Conservation (phyloP, 2,329 filamentous ascomycete species). For the Phialemonium atrogriseum region DNA sequence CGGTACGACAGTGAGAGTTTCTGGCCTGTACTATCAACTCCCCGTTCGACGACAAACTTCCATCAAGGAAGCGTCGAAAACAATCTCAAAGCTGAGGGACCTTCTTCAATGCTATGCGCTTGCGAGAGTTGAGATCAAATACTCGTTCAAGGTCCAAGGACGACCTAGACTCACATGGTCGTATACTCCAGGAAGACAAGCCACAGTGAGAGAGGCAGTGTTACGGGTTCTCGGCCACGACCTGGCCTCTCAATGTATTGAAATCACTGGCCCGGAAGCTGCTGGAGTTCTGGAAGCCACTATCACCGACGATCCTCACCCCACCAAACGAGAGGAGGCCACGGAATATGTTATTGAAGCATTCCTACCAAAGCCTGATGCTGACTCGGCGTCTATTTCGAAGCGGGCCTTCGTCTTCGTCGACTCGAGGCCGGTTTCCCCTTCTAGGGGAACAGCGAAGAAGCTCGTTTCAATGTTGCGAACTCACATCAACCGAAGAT, state of each 20-base stretch:
- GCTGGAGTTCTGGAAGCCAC: background rate
- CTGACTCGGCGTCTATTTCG: conserved; percentile 32
- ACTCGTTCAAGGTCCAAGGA: conserved; percentile 52
- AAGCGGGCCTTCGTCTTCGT: conserved; percentile 58
- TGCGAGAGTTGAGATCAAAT: conserved; percentile 52
- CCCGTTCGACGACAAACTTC: conserved; percentile 56
- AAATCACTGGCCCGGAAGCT: conserved; percentile 5
- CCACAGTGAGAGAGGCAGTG: conserved; percentile 47
- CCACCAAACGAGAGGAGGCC: background rate
- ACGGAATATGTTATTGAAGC: conserved; percentile 42
- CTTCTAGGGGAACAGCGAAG: conserved; percentile 47
- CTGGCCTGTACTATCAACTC: conserved; percentile 48
- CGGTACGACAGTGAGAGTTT: conserved; percentile 61
- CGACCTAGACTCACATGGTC: conserved; percentile 46
- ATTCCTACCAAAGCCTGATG: conserved; percentile 45
- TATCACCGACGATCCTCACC: background rate
- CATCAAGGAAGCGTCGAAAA: conserved; percentile 49
- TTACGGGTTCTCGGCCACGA: conserved; percentile 54
- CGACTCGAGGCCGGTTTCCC: conserved; percentile 56
- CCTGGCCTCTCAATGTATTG: conserved; percentile 44
- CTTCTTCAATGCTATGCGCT: conserved; percentile 58
- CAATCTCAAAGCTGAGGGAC: conserved; percentile 47
- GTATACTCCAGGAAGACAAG: conserved; percentile 48
- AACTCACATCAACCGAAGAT: conserved; percentile 29
- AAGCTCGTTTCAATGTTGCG: conserved; percentile 48